Evolutionary conservation across 176 grass and related monocot species (phyloP).

Genomic region (Musa beccarii): DNA sequence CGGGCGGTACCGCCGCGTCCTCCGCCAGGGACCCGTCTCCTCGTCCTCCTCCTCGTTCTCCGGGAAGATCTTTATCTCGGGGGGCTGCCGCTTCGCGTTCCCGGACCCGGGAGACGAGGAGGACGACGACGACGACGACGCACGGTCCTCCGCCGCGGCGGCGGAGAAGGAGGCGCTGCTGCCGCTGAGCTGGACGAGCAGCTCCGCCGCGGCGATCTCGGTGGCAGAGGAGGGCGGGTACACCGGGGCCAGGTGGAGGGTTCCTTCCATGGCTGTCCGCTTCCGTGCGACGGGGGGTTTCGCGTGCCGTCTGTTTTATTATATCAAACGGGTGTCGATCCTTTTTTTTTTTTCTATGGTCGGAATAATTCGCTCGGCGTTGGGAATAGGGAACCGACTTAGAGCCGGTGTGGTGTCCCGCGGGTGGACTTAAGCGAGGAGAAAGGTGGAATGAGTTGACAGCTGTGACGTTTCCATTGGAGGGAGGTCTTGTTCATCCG

Average conservation of each 20-base stretch:
- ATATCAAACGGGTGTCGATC: too few species aligned
- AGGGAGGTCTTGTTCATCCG: too few species aligned
- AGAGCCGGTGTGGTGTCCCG: background rate
- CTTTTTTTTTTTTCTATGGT: too few species aligned
- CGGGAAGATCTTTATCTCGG: background rate
- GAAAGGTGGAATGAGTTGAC: too few species aligned
- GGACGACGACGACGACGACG: background rate
- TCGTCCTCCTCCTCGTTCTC: background rate
- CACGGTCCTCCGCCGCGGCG: background rate
- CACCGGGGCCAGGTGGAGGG: background rate
- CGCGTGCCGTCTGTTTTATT: background rate
- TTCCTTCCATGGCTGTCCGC: background rate
- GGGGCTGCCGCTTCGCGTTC: conserved; percentile 22
- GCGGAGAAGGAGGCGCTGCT: conserved; percentile 19
- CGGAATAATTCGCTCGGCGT: too few species aligned
- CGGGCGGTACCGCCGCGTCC: conserved; percentile 34
- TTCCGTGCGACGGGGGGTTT: background rate
- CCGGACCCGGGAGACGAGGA: conserved; percentile 22
- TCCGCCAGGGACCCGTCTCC: conserved; percentile 21
- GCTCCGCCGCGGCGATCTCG: conserved; percentile 51
- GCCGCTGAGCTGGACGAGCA: conserved; percentile 57
- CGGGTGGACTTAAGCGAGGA: background rate
- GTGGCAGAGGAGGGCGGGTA: conserved; percentile 16
- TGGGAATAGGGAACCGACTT: too few species aligned
- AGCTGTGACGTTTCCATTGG: too few species aligned